phyloP scores from a whole-genome alignment of 2,329 filamentous ascomycete species.

The Nakataea oryzae region DNA sequence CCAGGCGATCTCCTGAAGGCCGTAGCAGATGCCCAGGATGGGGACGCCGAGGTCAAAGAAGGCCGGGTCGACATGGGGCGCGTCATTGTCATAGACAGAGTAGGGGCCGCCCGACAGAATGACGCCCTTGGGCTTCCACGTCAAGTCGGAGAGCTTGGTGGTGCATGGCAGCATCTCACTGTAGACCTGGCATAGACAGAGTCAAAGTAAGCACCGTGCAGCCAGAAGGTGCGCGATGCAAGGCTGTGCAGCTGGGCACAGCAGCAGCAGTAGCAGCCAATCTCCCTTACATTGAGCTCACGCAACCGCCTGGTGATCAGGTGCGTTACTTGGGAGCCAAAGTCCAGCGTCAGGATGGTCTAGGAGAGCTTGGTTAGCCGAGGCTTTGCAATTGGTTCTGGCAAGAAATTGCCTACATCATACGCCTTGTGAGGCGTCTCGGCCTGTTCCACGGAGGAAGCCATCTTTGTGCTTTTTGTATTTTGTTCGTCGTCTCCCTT shows the following conservation, averaged over 20 bases:
- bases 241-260: neutral
- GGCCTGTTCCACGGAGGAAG: conserved; percentile 1
- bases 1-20: conserved; percentile 64
- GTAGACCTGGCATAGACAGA: conserved; percentile 32
- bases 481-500: neutral
- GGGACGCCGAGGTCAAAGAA: conserved; percentile 51
- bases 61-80: conserved; percentile 68
- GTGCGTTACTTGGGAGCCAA: conserved; percentile 62
- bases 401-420: neutral
- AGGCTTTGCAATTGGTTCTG: neutral
- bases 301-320: conserved; percentile 67
- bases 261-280: neutral
- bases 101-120: conserved; percentile 64
- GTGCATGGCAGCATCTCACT: conserved; percentile 84
- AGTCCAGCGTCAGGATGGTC: conserved; percentile 65
- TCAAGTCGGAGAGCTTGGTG: conserved; percentile 65
- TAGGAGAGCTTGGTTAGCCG: conserved; percentile 15
- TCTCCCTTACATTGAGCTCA: conserved; percentile 52
- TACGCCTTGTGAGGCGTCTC: conserved; percentile 4
- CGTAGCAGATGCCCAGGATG: conserved; percentile 27
- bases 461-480: neutral
- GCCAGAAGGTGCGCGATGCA: neutral
- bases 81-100: conserved; percentile 71
- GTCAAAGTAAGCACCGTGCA: neutral
- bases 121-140: conserved; percentile 75